Evolutionary conservation across 345 rosid species (phyloP), one percentile per base, ranked within the genome.

Genomic region (Psidium guajava): DNA sequence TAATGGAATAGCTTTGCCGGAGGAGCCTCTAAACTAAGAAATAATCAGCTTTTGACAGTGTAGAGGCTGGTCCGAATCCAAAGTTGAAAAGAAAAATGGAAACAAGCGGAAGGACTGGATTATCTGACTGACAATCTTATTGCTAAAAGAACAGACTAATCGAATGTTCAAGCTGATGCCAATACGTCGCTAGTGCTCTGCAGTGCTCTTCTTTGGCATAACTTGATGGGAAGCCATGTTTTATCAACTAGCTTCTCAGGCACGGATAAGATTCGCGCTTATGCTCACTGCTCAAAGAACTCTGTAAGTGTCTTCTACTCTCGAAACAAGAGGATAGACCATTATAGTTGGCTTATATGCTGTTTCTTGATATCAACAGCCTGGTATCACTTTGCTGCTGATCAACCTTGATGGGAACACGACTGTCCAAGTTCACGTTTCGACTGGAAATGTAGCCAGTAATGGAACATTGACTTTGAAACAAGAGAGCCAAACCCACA

Each of bases 121-220:
- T 61, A 28, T 16, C 77, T 16, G 44, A 69, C 11, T 32, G 77
- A 69, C 47, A 16, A 69, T 32, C 36, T 69, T 69, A 69, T 32
- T 12, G 47, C 44, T 69, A 69, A 36, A 40, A 16, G 77, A 69
- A 32, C 77, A 69, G 32, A 69, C 1, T 28, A 69, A 69, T 32
- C 20, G 24, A 32, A 69, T 18, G 44, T 32, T 69, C 47, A 69
- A 20, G 25, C 47, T 69, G 47, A 69, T 69, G 80, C 47, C 47
- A 8, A 69, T 69, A 52, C 44, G 20, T 83, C 42, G n/a, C 54
- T 55, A 6, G 7, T 83, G 36, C 85, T 59, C 25, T 82, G 54
- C 85, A 91, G 93, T 84, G 92, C 93, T 15, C 92, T 91, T 83
- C 91, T 91, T 14, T 90, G 93, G 93, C 91, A 90, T 81, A 90